These are phyloP conservation scores for Solanum paucissectum DNA, from an alignment of 257 asterid genomes.

Conservation along the genomic window DNA sequence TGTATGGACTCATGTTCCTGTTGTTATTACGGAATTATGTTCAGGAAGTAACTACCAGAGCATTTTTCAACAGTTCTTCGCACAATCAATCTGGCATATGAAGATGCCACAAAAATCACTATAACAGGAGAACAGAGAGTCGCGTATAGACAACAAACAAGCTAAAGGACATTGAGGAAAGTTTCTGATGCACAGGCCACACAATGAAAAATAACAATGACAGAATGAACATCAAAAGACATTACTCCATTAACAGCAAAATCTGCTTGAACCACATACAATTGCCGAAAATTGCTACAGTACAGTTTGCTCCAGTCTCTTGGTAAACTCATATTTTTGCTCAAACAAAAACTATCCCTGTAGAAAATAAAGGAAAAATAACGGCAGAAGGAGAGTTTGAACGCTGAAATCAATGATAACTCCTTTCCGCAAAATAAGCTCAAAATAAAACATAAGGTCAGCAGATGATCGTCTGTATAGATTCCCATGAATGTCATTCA, in stretches of 20 bases:
- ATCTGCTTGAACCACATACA: background rate
- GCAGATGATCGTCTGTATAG: background rate
- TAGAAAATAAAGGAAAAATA: background rate
- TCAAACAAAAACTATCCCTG: background rate
- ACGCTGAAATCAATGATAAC: background rate
- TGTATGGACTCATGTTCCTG: background rate
- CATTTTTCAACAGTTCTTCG: background rate
- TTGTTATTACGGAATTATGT: background rate
- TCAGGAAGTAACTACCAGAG: background rate
- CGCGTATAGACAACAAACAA: background rate
- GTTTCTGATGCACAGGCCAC: background rate
- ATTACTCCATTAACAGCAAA: background rate
- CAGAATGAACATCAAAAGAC: background rate
- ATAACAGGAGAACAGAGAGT: background rate
- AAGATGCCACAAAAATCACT: background rate
- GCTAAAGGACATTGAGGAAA: background rate
- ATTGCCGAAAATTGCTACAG: background rate
- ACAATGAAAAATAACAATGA: background rate
- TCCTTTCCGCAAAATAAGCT: background rate
- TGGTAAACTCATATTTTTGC: background rate
- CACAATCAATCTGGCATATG: background rate
- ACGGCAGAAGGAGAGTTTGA: background rate
- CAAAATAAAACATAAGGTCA: background rate
- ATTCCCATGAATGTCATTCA: no score
- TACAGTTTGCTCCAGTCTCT: background rate